Evolutionary conservation across 257 asterid genomes (phyloP).

Genomic region (Orobanche coerulescens): DNA sequence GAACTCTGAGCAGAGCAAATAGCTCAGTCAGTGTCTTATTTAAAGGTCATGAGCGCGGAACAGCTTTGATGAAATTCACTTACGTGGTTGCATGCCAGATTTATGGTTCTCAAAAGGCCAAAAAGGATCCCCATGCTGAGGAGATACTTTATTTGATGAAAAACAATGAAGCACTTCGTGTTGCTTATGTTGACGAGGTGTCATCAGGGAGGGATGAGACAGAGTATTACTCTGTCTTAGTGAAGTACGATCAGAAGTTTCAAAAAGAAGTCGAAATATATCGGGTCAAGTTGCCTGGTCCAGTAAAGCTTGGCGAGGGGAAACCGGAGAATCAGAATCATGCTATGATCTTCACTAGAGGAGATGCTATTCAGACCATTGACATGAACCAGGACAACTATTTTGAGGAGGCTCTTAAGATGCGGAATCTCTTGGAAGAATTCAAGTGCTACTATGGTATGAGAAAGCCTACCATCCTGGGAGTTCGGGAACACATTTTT

Average conservation of each 20-base stretch:
- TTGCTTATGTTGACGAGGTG: constrained; percentile 99
- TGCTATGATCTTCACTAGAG: constrained; percentile 90
- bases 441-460: constrained; percentile 69
- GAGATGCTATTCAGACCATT: constrained; percentile 97
- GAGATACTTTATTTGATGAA: constrained; percentile 85
- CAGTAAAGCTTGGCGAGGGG: constrained; percentile 96
- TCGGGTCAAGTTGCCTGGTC: constrained; percentile 95
- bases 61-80: constrained; percentile 90
- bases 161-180: constrained; percentile 94
- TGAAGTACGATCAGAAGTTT: constrained; percentile 74
- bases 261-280: constrained; percentile 91
- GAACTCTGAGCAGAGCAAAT: constrained; percentile 71
- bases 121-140: constrained; percentile 93
- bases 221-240: constrained; percentile 86
- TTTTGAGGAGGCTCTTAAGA: constrained; percentile 97
- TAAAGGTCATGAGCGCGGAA: constrained; percentile 96
- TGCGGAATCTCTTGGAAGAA: constrained; percentile 94
- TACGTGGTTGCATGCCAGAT: constrained; percentile 98
- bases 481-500: constrained; percentile 91
- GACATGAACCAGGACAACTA: constrained; percentile 99
- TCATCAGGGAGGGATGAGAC: constrained; percentile 73
- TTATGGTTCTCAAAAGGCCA: constrained; percentile 92
- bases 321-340: constrained; percentile 99
- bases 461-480: constrained; percentile 90
- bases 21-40: constrained; percentile 63